Percentiles rank a stretch among this genome's conserved stretches.
These are phyloP conservation scores for barrel medic (Medicago truncatula) DNA, from an alignment of 306 rosid species.

Conservation along the genomic window DNA sequence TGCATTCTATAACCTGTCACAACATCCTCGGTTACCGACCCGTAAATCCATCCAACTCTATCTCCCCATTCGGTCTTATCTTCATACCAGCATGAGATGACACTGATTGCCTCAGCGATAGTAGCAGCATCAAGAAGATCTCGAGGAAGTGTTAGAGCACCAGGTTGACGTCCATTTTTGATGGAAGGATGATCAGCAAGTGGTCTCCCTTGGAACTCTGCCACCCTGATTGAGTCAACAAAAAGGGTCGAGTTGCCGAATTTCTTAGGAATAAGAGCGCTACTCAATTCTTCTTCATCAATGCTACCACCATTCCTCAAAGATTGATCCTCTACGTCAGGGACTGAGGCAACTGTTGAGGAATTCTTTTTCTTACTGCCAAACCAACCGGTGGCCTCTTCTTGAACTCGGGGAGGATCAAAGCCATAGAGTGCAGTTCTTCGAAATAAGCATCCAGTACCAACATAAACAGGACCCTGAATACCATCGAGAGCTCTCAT, in stretches of 20 bases:
- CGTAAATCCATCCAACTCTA: constrained; percentile 81
- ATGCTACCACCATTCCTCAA: constrained; percentile 27
- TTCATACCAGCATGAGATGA: constrained; percentile 80
- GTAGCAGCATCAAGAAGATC: constrained; percentile 64
- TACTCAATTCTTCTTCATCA: constrained; percentile 59
- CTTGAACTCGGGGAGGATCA: constrained; percentile 63
- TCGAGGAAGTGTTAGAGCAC: constrained; percentile 66
- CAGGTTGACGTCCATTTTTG: constrained; percentile 66
- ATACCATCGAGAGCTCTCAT: constrained; percentile 87
- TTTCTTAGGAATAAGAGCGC: constrained; percentile 65
- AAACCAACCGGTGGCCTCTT: constrained; percentile 52
- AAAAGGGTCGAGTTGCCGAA: constrained; percentile 78
- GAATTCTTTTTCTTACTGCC: constrained; percentile 60
- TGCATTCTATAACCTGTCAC: constrained; percentile 88
- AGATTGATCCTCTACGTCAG: constrained; percentile 55
- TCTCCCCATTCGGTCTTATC: constrained; percentile 84
- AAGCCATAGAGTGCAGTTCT: constrained; percentile 79
- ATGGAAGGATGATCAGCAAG: constrained; percentile 72
- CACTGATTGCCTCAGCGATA: constrained; percentile 74
- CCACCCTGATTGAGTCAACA: constrained; percentile 65
- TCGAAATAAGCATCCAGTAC: constrained; percentile 81
- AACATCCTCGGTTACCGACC: constrained; percentile 83
- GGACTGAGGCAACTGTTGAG: constrained; percentile 63
- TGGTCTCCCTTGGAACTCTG: constrained; percentile 81
- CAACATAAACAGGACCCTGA: constrained; percentile 85